Evolutionary conservation across 2,329 filamentous ascomycete genomes (phyloP), one percentile per base, ranked within the genome.

Genomic region (Ceratocystis cacaofunesta): DNA sequence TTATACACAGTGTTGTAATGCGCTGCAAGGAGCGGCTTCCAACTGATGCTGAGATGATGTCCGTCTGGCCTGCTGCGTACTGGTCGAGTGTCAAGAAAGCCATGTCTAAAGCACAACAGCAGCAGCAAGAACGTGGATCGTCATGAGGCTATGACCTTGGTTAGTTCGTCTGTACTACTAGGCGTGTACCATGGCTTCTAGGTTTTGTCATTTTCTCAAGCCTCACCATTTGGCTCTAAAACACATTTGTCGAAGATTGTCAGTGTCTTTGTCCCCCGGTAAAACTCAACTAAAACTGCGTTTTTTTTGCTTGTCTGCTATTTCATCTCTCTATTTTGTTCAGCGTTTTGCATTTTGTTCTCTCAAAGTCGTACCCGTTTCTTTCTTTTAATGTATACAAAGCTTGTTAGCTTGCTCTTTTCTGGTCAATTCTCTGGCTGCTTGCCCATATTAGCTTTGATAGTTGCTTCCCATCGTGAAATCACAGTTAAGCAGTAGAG

Each of bases 1-100:
- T 87, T 69, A 80, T 87, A 67, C 80, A 85, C 73, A 85, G 82
- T 70, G 83, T 86, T 22, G 82, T 84, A 17, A 75, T 78, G 19
- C 78, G 83, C 65, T 85, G 83, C 68, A 78, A 79, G 62, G 82
- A 85, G 69, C 75, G 79, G 25, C 79, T 82, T 75, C 83, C 84
- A 0, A 81, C 78, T 1, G 84, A 86, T 55, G 77, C 77, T 0
- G 84, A 87, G 70, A 76, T 78, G 8, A 70, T 81, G 64, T 78
- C 75, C 19, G 73, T 80, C 5, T 86, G 82, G 83, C 82, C 84
- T 0, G 76, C 79, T 63, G 83, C 82, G 17, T 87, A 86, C 71
- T 86, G 83, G 79, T 76, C 79, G 12, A 83, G 82, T 70, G 76
- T 85, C 57, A 78, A 76, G 65, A 83, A 83, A 70, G 78, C 80